Evolutionary conservation across 345 rosid species (phyloP).

Genomic region (Angophora floribunda): DNA sequence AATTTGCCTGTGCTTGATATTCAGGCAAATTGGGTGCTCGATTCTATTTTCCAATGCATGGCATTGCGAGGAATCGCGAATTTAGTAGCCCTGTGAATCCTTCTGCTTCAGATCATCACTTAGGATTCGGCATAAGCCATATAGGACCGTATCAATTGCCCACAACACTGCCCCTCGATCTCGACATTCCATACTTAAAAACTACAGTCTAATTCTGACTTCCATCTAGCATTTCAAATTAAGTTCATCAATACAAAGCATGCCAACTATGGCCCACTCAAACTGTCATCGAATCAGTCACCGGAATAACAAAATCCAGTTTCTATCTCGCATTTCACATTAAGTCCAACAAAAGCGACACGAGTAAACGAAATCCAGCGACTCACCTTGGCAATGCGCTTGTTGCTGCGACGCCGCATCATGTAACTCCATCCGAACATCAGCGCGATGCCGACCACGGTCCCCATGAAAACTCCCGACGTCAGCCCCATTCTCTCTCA

Average conservation of each 20-base stretch:
- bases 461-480: slow-evolving; percentile 75
- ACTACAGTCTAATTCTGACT: neutral
- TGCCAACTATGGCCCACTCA: neutral
- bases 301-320: neutral
- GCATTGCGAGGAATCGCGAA: neutral
- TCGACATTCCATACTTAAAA: neutral
- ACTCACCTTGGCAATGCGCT: slow-evolving; percentile 73
- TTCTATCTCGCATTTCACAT: neutral
- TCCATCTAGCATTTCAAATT: neutral
- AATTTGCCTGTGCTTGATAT: neutral
- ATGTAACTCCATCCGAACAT: slow-evolving; percentile 95
- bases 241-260: neutral
- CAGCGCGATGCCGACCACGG: slow-evolving; percentile 67
- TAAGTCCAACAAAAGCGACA: neutral
- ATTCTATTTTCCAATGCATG: neutral
- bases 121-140: neutral
- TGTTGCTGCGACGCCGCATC: slow-evolving; percentile 76
- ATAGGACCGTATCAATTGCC: neutral
- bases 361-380: neutral
- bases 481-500: slow-evolving; percentile 62
- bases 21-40: neutral
- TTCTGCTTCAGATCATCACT: neutral
- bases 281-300: neutral
- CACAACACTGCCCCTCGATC: neutral
- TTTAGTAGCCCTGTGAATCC: neutral